Base-by-base conservation (phyloP, 345 rosid genomes). In the Eucalyptus tenuipes region DNA sequence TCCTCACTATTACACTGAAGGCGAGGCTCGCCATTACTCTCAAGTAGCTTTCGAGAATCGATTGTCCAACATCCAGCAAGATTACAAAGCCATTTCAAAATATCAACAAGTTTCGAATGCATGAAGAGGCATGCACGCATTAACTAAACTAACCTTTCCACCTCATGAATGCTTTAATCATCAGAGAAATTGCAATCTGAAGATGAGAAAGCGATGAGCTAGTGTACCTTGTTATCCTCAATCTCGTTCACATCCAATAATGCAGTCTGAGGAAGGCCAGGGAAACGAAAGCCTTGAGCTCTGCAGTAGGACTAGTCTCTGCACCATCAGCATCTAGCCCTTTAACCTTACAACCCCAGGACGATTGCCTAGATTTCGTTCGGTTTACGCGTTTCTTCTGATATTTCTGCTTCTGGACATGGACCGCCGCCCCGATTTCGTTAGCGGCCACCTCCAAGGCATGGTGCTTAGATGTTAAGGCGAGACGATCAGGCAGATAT, bases 1-100 rank as follows among this genome's bases (percentile, higher is more conserved):
- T 97, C 91, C 99, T 98, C 48, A 99, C 99, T 90, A 91, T 94
- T 64, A 97, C 91, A 91, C 95, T 98, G 93, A 98, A 97, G 84
- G 99, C 99, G 93, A 97, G 89, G 94, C 99, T 95, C 94, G 96
- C 99, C 94, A 94, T 94, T 84, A 98, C 99, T 92, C 99, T 94
- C 3, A 96, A 95, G 94, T 98, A 98, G 93, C 99, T 96, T 92
- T 97, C 99, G 6, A 98, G 96, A 88, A 98, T 97, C 5, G 99
- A 96, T 88, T 97, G 99, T 80, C 99, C 99, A 82, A 98, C 98
- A 93, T 98, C 99, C 99, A 96, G 94, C 90, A 90, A 75, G 29
- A 68, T 61, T 40, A 84, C 86, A 75, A 13, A 79, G 49, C 82
- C 82, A 71, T 37, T 37, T 71, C 47, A 52, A 71, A 71, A 27